Conservation (phyloP, 106 monocot genomes). For the Dioscorea alata region DNA sequence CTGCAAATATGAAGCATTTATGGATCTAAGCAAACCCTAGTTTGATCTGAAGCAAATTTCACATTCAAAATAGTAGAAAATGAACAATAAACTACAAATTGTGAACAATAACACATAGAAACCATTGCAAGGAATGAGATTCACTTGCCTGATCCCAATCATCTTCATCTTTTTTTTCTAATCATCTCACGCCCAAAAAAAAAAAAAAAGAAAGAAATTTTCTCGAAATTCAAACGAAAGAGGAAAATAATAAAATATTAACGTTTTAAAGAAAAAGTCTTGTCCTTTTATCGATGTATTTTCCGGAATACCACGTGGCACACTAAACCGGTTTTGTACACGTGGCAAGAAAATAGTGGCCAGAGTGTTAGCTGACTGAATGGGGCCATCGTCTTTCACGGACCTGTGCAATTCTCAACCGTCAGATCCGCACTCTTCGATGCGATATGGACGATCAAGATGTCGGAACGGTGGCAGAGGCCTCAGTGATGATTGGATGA, state of each 20-base stretch:
- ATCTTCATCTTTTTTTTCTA: background rate
- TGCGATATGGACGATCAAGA: background rate
- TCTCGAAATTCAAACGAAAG: background rate
- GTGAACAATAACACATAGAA: background rate
- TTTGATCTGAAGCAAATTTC: background rate
- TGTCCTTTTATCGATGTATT: background rate
- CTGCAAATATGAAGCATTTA: background rate
- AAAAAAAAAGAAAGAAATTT: background rate
- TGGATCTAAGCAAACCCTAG: background rate
- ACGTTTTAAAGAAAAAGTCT: background rate
- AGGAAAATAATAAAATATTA: background rate
- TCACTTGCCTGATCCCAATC: background rate
- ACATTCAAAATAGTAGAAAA: background rate
- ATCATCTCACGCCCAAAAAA: background rate
- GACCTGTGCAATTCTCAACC: background rate
- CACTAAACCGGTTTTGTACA: background rate
- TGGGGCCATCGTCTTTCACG: background rate
- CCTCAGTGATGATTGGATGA: background rate
- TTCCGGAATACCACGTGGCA: too few species aligned
- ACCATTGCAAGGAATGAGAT: background rate
- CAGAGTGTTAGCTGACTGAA: background rate
- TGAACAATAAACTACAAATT: background rate
- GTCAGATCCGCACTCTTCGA: background rate
- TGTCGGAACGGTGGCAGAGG: background rate
- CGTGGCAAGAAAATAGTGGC: background rate